phyloP scores from a whole-genome alignment of 768 basidiomycete genomes.

The Hortiboletus flavorubellus region DNA sequence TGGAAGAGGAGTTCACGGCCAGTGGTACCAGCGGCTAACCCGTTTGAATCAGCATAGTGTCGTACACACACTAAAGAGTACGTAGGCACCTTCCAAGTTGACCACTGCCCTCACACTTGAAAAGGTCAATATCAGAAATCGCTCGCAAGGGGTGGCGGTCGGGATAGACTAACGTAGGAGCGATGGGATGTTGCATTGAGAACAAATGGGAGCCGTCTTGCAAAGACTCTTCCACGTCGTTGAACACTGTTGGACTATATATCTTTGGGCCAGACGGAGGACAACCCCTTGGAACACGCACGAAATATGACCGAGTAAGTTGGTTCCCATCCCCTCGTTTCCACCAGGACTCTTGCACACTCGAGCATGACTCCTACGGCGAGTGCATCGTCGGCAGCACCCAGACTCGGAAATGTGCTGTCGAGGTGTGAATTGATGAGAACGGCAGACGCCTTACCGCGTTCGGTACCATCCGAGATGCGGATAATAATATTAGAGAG shows the following conservation, averaged over 20 bases:
- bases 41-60: constrained; percentile 3
- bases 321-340: constrained; percentile 68
- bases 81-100: constrained; percentile 75
- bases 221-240: constrained; percentile 90
- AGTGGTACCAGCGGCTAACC: constrained; percentile 74
- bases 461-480: constrained; percentile 70
- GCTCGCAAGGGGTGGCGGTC: neutral
- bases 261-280: neutral
- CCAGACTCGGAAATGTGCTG: constrained; percentile 84
- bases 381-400: constrained; percentile 86
- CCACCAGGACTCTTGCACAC: constrained; percentile 67
- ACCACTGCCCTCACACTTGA: constrained; percentile 76
- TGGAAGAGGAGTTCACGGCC: constrained; percentile 93
- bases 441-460: constrained; percentile 76
- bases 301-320: constrained; percentile 78
- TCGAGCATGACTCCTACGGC: constrained; percentile 92
- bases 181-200: constrained; percentile 81
- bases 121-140: neutral
- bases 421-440: constrained; percentile 90
- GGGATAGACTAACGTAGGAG: constrained; percentile 52
- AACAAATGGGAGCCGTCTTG: constrained; percentile 95
- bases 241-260: constrained; percentile 63
- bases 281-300: constrained; percentile 36
- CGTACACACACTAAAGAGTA: neutral
- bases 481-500: constrained; percentile 89